phyloP scores from a whole-genome alignment of 495 filamentous ascomycete genomes.

The Penicillium herquei region DNA sequence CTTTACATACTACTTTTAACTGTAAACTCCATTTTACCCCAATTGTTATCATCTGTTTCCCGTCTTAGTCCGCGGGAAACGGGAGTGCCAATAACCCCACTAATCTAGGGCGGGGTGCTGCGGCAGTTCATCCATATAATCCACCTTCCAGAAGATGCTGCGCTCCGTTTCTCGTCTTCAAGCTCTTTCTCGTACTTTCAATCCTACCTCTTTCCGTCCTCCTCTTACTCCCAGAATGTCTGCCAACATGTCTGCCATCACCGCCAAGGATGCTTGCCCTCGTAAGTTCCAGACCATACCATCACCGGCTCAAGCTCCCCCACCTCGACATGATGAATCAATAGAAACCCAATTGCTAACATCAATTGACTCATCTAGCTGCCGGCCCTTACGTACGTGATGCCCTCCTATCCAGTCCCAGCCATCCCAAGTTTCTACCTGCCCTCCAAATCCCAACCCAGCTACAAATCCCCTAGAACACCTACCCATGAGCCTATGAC shows the following conservation, averaged over 20 bases:
- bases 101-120: conserved; percentile 12
- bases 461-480: neutral
- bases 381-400: conserved; percentile 57
- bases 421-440: neutral
- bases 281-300: conserved; percentile 32
- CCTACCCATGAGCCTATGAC: neutral
- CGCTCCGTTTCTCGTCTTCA: conserved; percentile 27
- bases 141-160: conserved; percentile 25
- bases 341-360: conserved; percentile 33
- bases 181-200: conserved; percentile 20
- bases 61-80: conserved; percentile 3
- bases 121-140: conserved; percentile 10
- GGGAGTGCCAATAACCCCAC: conserved; percentile 28
- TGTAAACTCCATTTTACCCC: too few species aligned
- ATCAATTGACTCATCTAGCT: conserved; percentile 28
- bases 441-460: neutral
- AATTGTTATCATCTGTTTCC: neutral
- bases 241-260: conserved; percentile 35
- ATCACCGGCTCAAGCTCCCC: neutral
- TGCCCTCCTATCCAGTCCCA: neutral
- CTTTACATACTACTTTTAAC: neutral
- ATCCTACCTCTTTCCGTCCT: conserved; percentile 2
- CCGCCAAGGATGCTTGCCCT: conserved; percentile 47
- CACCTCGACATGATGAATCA: neutral
- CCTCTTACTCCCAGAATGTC: conserved; percentile 32